A percentile compares a stretch with the other conserved stretches of the same genome.
These are phyloP conservation scores for Dryas integrifolia DNA, from an alignment of 331 rosid genomes.

Conservation along the genomic window DNA sequence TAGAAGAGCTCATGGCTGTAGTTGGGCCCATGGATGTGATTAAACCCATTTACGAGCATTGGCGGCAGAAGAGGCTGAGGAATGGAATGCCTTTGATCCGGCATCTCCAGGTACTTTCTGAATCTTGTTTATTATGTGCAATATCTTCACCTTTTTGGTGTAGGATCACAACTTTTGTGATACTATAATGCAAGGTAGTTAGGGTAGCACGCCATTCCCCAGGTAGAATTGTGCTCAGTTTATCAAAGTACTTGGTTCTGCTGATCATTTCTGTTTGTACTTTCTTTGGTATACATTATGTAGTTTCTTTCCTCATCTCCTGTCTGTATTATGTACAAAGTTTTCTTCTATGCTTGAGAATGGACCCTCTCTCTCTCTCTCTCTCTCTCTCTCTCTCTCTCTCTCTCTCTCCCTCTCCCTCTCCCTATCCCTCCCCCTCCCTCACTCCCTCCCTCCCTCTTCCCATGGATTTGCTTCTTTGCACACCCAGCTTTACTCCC, in stretches of 20 bases:
- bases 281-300: neutral
- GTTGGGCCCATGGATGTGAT: slow-evolving; percentile 43
- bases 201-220: neutral
- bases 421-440: neutral
- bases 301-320: neutral
- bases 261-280: neutral
- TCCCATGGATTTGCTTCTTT: too few species aligned
- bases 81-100: slow-evolving; percentile 87
- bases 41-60: slow-evolving; percentile 61
- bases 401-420: neutral
- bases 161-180: neutral
- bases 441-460: too few species aligned
- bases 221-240: neutral
- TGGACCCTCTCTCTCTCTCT: neutral
- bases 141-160: neutral
- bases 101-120: slow-evolving; percentile 76
- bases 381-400: too few species aligned
- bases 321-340: neutral
- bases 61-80: slow-evolving; percentile 69
- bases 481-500: neutral
- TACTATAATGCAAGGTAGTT: neutral
- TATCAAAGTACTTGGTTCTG: neutral
- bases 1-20: slow-evolving; percentile 60
- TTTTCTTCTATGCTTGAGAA: neutral
- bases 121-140: slow-evolving; percentile 2